These are phyloP conservation scores for Globisporangium canariense DNA, from an alignment of 352 stramenopile genomes.

Conservation along the genomic window DNA sequence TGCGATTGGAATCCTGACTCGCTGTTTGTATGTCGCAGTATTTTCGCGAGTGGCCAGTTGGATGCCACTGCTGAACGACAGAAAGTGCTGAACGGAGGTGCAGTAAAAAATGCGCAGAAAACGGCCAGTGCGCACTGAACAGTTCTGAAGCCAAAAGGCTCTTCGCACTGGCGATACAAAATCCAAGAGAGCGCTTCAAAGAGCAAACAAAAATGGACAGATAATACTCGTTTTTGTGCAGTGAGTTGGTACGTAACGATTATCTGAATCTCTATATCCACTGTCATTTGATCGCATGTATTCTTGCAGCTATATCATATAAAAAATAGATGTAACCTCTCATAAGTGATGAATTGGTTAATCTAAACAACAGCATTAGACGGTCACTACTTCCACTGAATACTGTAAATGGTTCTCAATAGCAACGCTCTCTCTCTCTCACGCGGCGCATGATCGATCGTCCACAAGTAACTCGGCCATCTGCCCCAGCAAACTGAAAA, in stretches of 20 bases:
- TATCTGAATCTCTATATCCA: no score
- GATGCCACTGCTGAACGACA: background rate
- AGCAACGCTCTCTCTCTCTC: background rate
- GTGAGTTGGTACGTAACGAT: background rate
- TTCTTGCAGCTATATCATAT: no score
- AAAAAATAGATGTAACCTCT: no score
- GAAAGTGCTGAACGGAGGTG: conserved; percentile 9
- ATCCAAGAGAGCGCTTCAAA: background rate
- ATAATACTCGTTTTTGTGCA: background rate
- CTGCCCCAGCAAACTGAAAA: background rate
- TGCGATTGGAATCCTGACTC: background rate
- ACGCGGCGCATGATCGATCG: no score
- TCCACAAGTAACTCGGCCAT: background rate
- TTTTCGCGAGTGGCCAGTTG: background rate
- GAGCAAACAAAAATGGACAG: background rate
- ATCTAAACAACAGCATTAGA: no score
- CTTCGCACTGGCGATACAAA: background rate
- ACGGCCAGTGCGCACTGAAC: conserved; percentile 13
- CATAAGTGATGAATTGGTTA: no score
- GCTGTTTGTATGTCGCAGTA: background rate
- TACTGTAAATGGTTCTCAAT: background rate
- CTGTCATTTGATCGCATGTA: no score
- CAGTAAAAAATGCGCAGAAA: conserved; percentile 3
- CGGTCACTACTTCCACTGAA: no score
- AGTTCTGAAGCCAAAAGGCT: conserved; percentile 14